A percentile compares a stretch with the other conserved stretches of the same genome.
Conservation (phyloP, 768 basidiomycete species). For the Infundibulicybe gibba region DNA sequence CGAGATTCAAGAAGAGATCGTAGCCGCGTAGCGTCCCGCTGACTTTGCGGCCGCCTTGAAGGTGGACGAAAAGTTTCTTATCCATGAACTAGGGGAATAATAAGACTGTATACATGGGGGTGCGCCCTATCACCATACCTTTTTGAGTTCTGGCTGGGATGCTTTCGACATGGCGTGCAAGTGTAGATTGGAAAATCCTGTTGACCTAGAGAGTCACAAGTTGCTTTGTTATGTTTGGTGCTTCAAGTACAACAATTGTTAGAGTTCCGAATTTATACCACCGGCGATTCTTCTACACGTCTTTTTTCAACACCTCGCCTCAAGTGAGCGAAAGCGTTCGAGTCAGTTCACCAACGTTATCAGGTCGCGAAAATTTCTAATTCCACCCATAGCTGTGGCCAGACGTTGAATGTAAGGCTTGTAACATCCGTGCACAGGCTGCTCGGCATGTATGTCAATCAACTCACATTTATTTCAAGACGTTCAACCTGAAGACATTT, state of each 20-base stretch:
- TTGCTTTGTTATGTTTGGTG: constrained; percentile 36
- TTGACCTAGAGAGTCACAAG: constrained; percentile 4
- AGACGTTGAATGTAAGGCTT: too few species aligned
- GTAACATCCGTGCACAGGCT: too few species aligned
- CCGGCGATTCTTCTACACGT: too few species aligned
- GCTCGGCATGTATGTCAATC: too few species aligned
- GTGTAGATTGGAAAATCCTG: constrained; percentile 4
- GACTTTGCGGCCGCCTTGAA: constrained; percentile 94
- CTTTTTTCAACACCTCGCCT: too few species aligned
- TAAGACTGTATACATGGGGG: constrained; percentile 3
- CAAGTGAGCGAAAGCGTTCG: too few species aligned
- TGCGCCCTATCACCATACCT: constrained; percentile 48
- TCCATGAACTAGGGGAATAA: constrained; percentile 83
- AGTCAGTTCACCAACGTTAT: too few species aligned
- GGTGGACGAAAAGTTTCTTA: constrained; percentile 91
- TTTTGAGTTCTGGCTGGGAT: constrained; percentile 96
- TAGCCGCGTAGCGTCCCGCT: constrained; percentile 94
- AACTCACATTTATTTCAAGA: too few species aligned
- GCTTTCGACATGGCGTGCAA: constrained; percentile 77
- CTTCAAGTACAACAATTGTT: not conserved
- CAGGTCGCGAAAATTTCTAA: too few species aligned
- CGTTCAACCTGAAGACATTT: not conserved
- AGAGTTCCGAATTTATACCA: not conserved
- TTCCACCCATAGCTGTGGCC: too few species aligned
- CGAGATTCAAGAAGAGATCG: constrained; percentile 97